These are phyloP conservation scores for Xylariaceae sp. DNA, from an alignment of 2,329 filamentous ascomycete genomes.

Conservation along the genomic window DNA sequence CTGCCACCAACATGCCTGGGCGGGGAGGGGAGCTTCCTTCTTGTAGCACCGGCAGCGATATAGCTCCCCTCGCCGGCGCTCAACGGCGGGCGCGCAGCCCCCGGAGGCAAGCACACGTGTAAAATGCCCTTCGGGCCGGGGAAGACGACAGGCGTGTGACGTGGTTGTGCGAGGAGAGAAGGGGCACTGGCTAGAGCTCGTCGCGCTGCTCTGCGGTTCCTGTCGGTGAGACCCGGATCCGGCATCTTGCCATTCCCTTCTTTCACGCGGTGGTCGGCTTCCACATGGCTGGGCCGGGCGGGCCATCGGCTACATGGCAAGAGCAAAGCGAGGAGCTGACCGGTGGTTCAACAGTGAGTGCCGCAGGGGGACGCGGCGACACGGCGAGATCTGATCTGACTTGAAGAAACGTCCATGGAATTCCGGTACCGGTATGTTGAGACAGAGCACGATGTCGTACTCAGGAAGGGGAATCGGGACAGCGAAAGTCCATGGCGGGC, in stretches of 20 bases:
- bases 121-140: slow-evolving; percentile 71
- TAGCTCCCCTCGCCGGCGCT: slow-evolving; percentile 41
- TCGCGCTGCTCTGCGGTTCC: slow-evolving; percentile 70
- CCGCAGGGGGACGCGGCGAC: too few relatives aligned
- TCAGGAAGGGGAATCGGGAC: not conserved
- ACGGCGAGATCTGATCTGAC: too few relatives aligned
- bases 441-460: not conserved
- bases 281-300: slow-evolving; percentile 66
- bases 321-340: not conserved
- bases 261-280: slow-evolving; percentile 75
- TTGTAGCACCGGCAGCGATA: slow-evolving; percentile 68
- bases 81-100: slow-evolving; percentile 48
- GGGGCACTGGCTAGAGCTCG: slow-evolving; percentile 38
- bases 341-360: not conserved
- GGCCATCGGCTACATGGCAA: slow-evolving; percentile 45
- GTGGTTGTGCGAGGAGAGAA: slow-evolving; percentile 57
- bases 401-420: too few relatives aligned
- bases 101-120: slow-evolving; percentile 45
- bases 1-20: slow-evolving; percentile 58
- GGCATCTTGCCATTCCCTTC: slow-evolving; percentile 60
- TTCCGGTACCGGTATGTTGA: not conserved
- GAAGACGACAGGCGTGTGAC: slow-evolving; percentile 70
- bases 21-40: slow-evolving; percentile 69
- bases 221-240: slow-evolving; percentile 72
- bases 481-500: too few relatives aligned